Evolutionary conservation across 805 yeast genomes (phyloP).

Genomic region (Danielozyma ontarioensis): DNA sequence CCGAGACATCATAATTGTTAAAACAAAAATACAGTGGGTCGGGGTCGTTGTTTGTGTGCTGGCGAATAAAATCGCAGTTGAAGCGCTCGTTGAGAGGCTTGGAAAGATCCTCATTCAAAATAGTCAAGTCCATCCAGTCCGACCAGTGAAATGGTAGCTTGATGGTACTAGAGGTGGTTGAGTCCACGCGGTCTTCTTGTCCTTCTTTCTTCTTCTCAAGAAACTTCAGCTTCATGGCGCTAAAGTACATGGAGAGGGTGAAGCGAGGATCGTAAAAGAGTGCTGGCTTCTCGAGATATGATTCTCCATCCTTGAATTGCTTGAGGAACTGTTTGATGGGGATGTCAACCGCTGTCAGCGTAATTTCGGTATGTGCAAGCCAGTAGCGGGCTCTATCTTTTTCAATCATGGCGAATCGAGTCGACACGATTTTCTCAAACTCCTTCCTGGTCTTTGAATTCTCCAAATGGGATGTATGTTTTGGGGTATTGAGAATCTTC

Average conservation of each 20-base stretch:
- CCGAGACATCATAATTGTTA: slow-evolving; percentile 11
- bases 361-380: slow-evolving; percentile 17
- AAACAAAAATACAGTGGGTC: slow-evolving; percentile 11
- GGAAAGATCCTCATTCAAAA: slow-evolving; percentile 12
- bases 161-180: slow-evolving; percentile 1
- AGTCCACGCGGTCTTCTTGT: background rate
- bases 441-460: background rate
- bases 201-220: slow-evolving; percentile 1
- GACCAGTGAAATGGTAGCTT: slow-evolving; percentile 26
- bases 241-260: slow-evolving; percentile 15
- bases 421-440: slow-evolving; percentile 5
- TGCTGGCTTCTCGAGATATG: slow-evolving; percentile 16
- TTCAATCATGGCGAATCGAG: slow-evolving; percentile 12
- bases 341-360: slow-evolving; percentile 9
- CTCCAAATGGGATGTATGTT: background rate
- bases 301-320: slow-evolving; percentile 6
- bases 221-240: slow-evolving; percentile 6
- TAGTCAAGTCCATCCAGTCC: slow-evolving; percentile 22
- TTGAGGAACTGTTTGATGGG: slow-evolving; percentile 10
- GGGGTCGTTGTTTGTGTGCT: slow-evolving; percentile 7
- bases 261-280: slow-evolving; percentile 17
- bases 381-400: slow-evolving; percentile 16
- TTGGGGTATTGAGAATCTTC: too few relatives aligned
- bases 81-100: slow-evolving; percentile 13
- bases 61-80: slow-evolving; percentile 15